A percentile compares a stretch with the other conserved stretches of the same genome.
Evolutionary conservation across 768 basidiomycete genomes (phyloP).

Genomic region (Rhizopogon roseolus): DNA sequence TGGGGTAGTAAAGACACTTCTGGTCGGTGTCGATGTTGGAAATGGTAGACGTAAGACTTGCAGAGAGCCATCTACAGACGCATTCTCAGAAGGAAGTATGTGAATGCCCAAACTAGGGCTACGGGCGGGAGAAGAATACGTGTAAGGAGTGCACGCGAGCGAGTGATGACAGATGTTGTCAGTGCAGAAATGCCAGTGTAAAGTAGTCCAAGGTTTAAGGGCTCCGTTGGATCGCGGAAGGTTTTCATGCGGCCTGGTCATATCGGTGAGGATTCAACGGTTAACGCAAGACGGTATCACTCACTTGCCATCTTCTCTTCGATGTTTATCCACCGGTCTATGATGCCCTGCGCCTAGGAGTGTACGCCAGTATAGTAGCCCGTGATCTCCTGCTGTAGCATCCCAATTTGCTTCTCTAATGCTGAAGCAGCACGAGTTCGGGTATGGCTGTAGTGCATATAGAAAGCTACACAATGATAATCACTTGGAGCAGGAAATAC

Average conservation of each 20-base stretch:
- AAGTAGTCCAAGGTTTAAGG: constrained; percentile 82
- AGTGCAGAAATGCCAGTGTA: constrained; percentile 89
- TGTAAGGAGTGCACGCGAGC: constrained; percentile 65
- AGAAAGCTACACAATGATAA: constrained; percentile 51
- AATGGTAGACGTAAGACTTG: background rate
- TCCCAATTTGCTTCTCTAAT: constrained; percentile 74
- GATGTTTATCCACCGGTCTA: constrained; percentile 80
- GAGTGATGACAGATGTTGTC: constrained; percentile 81
- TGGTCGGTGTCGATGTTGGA: background rate
- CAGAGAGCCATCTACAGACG: background rate
- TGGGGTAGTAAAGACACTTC: constrained; percentile 54
- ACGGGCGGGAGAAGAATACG: constrained; percentile 75
- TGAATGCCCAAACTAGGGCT: constrained; percentile 62
- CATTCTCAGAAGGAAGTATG: constrained; percentile 85
- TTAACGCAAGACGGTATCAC: constrained; percentile 22
- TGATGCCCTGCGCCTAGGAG: constrained; percentile 61
- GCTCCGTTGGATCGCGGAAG: constrained; percentile 74
- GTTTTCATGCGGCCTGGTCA: constrained; percentile 72
- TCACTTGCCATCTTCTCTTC: constrained; percentile 84
- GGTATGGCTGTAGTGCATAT: constrained; percentile 69
- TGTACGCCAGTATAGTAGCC: constrained; percentile 53
- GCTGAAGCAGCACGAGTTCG: constrained; percentile 70
- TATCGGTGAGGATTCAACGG: background rate
- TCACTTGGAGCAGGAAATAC: background rate
- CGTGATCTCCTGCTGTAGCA: constrained; percentile 56